Percentiles rank a stretch among this genome's conserved stretches.
phyloP scores from a whole-genome alignment of 208 protist species.

The Trichomonas gallinae region DNA sequence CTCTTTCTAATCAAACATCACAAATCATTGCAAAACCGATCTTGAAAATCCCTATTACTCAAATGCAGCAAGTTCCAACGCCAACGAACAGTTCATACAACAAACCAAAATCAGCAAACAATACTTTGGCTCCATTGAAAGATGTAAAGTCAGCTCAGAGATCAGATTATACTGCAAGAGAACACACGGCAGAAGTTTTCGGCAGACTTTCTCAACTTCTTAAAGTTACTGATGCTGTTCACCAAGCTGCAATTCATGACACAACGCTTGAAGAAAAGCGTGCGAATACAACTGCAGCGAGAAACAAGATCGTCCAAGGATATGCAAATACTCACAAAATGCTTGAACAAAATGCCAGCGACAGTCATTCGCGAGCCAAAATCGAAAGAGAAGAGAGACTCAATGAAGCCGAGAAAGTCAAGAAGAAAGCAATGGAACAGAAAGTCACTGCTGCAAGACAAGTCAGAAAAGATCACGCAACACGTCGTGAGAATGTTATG shows the following conservation, averaged over 20 bases:
- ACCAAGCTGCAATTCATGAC: neutral
- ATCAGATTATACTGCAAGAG: neutral
- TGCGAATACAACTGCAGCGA: neutral
- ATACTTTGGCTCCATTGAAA: neutral
- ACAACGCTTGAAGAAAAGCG: neutral
- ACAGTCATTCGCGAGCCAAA: neutral
- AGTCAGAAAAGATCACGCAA: neutral
- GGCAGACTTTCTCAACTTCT: neutral
- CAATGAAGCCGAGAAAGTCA: neutral
- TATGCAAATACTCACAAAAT: neutral
- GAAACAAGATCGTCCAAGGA: neutral
- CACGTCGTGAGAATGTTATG: neutral
- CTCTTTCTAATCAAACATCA: neutral
- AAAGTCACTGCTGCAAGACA: neutral
- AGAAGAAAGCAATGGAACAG: neutral
- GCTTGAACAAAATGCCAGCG: neutral
- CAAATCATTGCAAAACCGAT: neutral
- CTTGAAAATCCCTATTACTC: neutral
- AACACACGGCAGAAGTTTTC: neutral
- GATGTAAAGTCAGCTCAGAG: neutral
- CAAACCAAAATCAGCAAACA: neutral
- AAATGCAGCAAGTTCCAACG: neutral
- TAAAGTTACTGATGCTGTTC: neutral
- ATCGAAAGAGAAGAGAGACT: neutral
- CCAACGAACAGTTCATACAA: too few species aligned